Conservation (phyloP, 2,329 filamentous ascomycete genomes). For the Fusarium pseudoanthophilum region DNA sequence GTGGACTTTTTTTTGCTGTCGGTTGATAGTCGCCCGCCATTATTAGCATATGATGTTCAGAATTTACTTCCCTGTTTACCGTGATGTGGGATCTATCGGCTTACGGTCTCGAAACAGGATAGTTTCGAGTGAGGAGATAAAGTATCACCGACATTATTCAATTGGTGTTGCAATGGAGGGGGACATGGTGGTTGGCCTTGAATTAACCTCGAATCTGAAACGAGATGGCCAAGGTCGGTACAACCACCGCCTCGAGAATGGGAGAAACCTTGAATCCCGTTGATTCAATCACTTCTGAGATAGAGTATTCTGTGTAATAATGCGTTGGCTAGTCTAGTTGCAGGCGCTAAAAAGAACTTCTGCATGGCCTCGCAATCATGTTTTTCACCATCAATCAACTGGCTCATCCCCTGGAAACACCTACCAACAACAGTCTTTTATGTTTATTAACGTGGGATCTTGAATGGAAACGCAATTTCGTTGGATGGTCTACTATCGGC, state of each 20-base stretch:
- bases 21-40: background rate
- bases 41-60: background rate
- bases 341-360: conserved; percentile 8
- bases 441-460: conserved; percentile 18
- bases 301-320: conserved; percentile 1
- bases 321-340: conserved; percentile 1
- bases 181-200: background rate
- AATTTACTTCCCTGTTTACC: conserved; percentile 5
- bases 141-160: background rate
- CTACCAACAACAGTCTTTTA: conserved; percentile 5
- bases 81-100: conserved; percentile 8
- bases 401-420: background rate
- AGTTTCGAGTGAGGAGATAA: background rate
- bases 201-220: conserved; percentile 25
- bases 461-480: conserved; percentile 21
- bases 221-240: conserved; percentile 13
- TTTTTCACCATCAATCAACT: conserved; percentile 2
- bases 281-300: background rate
- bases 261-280: conserved; percentile 16
- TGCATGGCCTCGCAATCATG: conserved; percentile 8
- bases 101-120: conserved; percentile 11
- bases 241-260: conserved; percentile 9
- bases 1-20: conserved; percentile 25
- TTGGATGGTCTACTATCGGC: conserved; percentile 26
- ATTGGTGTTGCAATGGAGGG: conserved; percentile 8